Evolutionary conservation across 768 basidiomycete genomes (phyloP), one percentile per base, ranked within the genome.

Genomic region (Collybia mongolica): DNA sequence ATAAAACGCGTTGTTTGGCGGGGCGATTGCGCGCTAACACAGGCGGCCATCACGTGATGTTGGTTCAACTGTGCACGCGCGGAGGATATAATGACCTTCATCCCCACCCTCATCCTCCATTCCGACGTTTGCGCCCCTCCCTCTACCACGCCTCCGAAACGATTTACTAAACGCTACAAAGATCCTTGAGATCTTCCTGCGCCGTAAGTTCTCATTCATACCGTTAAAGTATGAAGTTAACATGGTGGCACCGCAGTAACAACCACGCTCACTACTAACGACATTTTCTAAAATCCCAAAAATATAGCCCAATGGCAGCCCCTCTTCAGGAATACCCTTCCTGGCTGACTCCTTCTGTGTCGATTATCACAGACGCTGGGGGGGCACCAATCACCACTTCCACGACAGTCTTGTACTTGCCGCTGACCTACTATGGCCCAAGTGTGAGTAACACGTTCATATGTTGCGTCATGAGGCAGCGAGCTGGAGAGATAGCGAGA

Each of bases 341-440:
- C 26, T 92, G 90, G 90, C 70, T 90, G 54, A 81, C 86, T 1
- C 71, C 77, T 26, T 56, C 72, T n/a, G 72, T 76, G 26, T 72
- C 80, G 15, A 68, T 80, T 24, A 62, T 83, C 41, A 81, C 81
- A 6, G 73, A 82, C 59, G 68, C 72, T 2, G 72, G 70, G 45
- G 87, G 86, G 43, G 66, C 67, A 18, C 75, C 78, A 28, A 58
- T 82, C 48, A 72, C 79, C 42, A 88, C 86, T 12, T 72, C 74
- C 38, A 83, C 81, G 20, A 74, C 69, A 26, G 69, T 86, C 8
- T 58, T 88, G 22, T 81, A 76, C 56, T 62, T 91, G 44, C 87
- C 90, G 36, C 69, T 90, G 56, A 91, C 90, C 0, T 93, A 92
- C 67, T 90, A 80, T 56, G 90, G 90, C 24, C 88, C 90, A 46